Conservation (phyloP, 352 stramenopile species). For the Phytophthora litchii region DNA sequence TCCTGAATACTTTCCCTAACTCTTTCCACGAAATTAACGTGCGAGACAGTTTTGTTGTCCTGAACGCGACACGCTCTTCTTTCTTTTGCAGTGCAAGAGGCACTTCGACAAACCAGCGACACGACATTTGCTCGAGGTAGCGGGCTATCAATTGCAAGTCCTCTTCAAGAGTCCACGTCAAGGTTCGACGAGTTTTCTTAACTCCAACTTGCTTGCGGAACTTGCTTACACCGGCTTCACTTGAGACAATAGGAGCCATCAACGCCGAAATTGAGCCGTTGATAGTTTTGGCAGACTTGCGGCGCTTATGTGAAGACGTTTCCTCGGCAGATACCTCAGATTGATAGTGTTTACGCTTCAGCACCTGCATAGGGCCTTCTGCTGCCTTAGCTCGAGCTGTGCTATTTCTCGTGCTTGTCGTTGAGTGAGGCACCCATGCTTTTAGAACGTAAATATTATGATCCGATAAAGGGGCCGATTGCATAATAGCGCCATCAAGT, state of each 20-base stretch:
- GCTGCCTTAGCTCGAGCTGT: conserved; percentile 64
- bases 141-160: conserved; percentile 71
- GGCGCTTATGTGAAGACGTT: conserved; percentile 33
- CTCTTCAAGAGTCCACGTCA: conserved; percentile 68
- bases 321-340: conserved; percentile 5
- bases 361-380: conserved; percentile 43
- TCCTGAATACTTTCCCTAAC: conserved; percentile 61
- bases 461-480: conserved; percentile 58
- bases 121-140: conserved; percentile 78
- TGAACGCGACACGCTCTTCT: conserved; percentile 74
- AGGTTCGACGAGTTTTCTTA: conserved; percentile 60
- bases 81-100: conserved; percentile 67
- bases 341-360: conserved; percentile 68
- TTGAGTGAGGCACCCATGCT: conserved; percentile 67
- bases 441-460: conserved; percentile 74
- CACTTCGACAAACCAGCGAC: conserved; percentile 81
- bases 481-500: conserved; percentile 60
- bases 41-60: conserved; percentile 54
- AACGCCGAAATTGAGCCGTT: conserved; percentile 27
- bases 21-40: conserved; percentile 79
- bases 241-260: conserved; percentile 36
- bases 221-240: conserved; percentile 41
- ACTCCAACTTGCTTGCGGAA: conserved; percentile 52
- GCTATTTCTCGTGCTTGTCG: conserved; percentile 43
- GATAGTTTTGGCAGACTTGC: conserved; percentile 33